phyloP scores from a whole-genome alignment of 2,329 filamentous ascomycete species.

The Diaporthe vaccinii region DNA sequence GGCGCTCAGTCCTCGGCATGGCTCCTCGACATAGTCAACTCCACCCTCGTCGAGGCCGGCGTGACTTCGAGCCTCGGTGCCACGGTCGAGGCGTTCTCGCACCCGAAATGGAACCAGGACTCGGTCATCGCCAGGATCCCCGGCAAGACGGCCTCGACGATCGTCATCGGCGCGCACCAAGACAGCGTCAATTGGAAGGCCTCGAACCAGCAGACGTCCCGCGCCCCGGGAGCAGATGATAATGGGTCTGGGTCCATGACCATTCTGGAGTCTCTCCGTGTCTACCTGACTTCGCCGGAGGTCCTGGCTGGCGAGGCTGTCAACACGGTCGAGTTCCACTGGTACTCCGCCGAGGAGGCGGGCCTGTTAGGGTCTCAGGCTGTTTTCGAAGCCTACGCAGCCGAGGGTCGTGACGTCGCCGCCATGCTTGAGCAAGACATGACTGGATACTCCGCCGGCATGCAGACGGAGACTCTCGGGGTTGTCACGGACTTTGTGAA shows the following conservation, averaged over 20 bases:
- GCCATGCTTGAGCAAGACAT: constrained; percentile 61
- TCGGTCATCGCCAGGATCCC: constrained; percentile 85
- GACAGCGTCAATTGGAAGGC: constrained; percentile 85
- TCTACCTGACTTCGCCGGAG: constrained; percentile 74
- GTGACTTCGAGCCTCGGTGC: constrained; percentile 61
- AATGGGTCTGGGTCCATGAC: constrained; percentile 84
- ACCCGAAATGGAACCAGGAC: constrained; percentile 75
- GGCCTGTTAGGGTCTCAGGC: constrained; percentile 80
- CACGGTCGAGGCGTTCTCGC: constrained; percentile 70
- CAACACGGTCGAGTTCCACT: constrained; percentile 84
- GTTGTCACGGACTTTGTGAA: constrained; percentile 58
- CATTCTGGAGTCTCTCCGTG: constrained; percentile 82
- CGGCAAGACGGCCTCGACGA: constrained; percentile 75
- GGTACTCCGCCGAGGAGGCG: constrained; percentile 69
- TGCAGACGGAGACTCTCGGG: constrained; percentile 50
- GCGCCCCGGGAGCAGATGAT: constrained; percentile 82
- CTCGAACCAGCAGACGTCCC: constrained; percentile 64
- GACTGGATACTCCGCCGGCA: constrained; percentile 54
- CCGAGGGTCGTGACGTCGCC: constrained; percentile 51
- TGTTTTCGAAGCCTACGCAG: constrained; percentile 55
- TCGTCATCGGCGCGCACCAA: constrained; percentile 84
- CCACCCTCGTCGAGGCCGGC: constrained; percentile 71
- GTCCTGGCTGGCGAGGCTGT: constrained; percentile 73
- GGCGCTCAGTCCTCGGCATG: constrained; percentile 82
- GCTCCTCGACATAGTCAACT: constrained; percentile 76